phyloP scores from a whole-genome alignment of 805 yeast genomes.

The Metschnikowia lunata region DNA sequence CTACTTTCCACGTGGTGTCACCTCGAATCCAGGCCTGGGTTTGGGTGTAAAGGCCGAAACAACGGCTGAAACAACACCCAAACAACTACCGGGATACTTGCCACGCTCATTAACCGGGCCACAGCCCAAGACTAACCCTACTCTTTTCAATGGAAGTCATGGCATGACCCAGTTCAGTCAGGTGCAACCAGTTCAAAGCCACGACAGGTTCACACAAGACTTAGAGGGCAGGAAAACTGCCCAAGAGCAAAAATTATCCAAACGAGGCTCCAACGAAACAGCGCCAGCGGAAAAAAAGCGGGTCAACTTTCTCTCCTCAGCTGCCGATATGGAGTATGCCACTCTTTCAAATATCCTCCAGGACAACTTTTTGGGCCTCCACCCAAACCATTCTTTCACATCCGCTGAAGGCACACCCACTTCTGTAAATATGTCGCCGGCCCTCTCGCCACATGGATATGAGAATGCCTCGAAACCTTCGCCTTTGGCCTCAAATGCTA shows the following conservation, averaged over 20 bases:
- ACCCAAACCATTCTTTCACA: constrained; percentile 21
- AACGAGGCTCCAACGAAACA: neutral
- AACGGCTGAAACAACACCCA: neutral
- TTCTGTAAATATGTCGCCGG: constrained; percentile 31
- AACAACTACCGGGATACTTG: neutral
- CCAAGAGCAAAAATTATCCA: neutral
- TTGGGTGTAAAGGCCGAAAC: neutral
- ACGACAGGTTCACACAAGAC: too few species aligned
- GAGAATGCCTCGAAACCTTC: constrained; percentile 1
- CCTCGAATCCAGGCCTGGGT: neutral
- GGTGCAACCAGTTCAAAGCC: too few species aligned
- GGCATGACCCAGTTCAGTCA: too few species aligned
- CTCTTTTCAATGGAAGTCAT: neutral
- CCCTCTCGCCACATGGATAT: constrained; percentile 31
- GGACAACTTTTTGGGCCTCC: constrained; percentile 32
- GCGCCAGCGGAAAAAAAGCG: neutral
- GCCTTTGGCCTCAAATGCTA: neutral
- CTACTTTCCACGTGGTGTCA: neutral
- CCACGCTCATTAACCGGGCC: neutral
- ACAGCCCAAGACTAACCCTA: neutral
- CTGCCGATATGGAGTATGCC: constrained; percentile 71
- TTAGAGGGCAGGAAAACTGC: too few species aligned
- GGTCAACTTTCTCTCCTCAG: constrained; percentile 54
- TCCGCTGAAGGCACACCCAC: constrained; percentile 38
- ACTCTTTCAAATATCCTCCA: constrained; percentile 62